Conservation (phyloP, 306 rosid species). For the Acacia confusa region DNA sequence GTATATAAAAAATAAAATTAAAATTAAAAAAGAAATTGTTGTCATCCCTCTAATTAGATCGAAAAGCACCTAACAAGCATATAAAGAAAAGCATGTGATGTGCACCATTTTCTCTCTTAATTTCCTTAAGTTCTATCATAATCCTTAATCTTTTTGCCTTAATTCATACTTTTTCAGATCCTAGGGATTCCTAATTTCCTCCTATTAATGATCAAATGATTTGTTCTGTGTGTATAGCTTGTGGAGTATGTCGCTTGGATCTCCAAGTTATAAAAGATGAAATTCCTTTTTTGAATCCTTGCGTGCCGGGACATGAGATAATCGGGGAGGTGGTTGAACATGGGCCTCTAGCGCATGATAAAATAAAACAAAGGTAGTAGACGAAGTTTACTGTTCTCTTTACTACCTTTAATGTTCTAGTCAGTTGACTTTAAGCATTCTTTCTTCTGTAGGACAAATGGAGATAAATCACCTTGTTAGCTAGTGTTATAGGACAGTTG, state of each 20-base stretch:
- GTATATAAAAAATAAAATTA: too few relatives aligned
- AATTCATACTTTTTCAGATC: too few relatives aligned
- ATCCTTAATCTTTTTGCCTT: too few relatives aligned
- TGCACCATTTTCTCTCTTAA: too few relatives aligned
- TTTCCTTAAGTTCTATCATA: too few relatives aligned
- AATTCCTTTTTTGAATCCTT: constrained; percentile 82
- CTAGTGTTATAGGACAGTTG: too few relatives aligned
- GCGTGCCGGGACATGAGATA: constrained; percentile 90
- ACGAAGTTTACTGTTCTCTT: not conserved
- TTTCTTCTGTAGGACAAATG: too few relatives aligned
- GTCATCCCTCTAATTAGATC: too few relatives aligned
- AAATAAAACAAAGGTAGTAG: constrained; percentile 56
- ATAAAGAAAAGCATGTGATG: too few relatives aligned
- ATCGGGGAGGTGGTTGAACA: constrained; percentile 86
- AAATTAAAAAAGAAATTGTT: too few relatives aligned
- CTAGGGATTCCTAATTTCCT: not conserved
- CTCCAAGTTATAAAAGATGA: constrained; percentile 92
- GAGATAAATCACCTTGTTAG: too few relatives aligned
- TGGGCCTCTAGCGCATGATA: constrained; percentile 54
- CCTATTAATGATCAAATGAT: not conserved
- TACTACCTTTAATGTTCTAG: constrained; percentile 8
- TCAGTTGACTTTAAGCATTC: not conserved
- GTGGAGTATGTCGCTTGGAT: constrained; percentile 98
- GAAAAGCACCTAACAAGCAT: too few relatives aligned
- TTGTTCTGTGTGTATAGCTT: constrained; percentile 55